These are phyloP conservation scores for Martiniozyma asiatica DNA, from an alignment of 1,139 yeast species.

Conservation along the genomic window DNA sequence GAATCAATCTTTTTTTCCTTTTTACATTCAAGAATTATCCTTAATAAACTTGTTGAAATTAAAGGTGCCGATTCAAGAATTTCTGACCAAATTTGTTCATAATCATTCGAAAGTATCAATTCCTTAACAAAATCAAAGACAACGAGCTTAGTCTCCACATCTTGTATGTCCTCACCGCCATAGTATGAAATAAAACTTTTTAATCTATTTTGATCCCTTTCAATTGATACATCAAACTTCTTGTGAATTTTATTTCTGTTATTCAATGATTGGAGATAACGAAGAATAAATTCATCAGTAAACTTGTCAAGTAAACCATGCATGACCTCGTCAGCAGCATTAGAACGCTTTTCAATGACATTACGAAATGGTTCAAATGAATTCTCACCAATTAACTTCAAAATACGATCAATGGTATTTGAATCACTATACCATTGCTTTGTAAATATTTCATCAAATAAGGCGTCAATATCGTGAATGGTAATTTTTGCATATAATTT, in stretches of 20 bases:
- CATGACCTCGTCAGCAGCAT: slow-evolving; percentile 27
- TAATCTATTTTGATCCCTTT: slow-evolving; percentile 55
- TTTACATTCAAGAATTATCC: slow-evolving; percentile 30
- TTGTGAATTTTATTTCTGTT: slow-evolving; percentile 32
- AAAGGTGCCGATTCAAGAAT: slow-evolving; percentile 3
- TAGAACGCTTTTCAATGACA: slow-evolving; percentile 1
- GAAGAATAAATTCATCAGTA: slow-evolving; percentile 32
- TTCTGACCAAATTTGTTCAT: slow-evolving; percentile 12
- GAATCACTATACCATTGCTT: slow-evolving; percentile 21
- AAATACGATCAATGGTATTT: slow-evolving; percentile 36
- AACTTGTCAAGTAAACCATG: slow-evolving; percentile 12
- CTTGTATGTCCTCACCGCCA: slow-evolving; percentile 26
- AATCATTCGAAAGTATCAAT: slow-evolving; percentile 1
- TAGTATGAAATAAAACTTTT: slow-evolving; percentile 36
- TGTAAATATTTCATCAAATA: slow-evolving; percentile 3
- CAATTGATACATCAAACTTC: slow-evolving; percentile 49
- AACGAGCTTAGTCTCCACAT: slow-evolving; percentile 10
- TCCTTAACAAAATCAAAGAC: slow-evolving; percentile 6
- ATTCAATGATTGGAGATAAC: slow-evolving; percentile 36
- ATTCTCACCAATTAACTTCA: slow-evolving; percentile 31
- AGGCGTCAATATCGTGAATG: slow-evolving; percentile 4
- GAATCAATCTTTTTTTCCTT: slow-evolving; percentile 14
- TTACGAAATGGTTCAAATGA: slow-evolving; percentile 11
- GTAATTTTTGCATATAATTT: slow-evolving; percentile 4
- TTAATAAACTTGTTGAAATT: slow-evolving; percentile 55